phyloP scores from a whole-genome alignment of 148 eudicot species.

The Nepenthes mirabilis region DNA sequence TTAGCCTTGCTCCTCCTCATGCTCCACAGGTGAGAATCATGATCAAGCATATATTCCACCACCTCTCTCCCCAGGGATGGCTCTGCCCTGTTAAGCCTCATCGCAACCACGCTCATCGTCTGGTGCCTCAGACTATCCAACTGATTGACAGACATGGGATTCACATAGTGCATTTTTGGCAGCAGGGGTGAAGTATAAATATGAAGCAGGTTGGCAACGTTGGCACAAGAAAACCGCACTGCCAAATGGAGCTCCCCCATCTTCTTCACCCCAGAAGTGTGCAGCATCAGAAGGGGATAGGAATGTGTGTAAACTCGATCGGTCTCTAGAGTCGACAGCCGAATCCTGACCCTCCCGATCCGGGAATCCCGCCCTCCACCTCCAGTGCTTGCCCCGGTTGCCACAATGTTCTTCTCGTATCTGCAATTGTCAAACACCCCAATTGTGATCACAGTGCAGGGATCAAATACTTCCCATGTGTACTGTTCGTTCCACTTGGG shows the following conservation, averaged over 20 bases:
- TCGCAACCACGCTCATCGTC: conserved; percentile 60
- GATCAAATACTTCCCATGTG: conserved; percentile 98
- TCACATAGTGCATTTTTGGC: conserved; percentile 81
- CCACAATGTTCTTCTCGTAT: conserved; percentile 34
- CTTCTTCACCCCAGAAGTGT: conserved; percentile 87
- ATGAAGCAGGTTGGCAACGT: conserved; percentile 64
- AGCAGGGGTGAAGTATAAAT: conserved; percentile 60
- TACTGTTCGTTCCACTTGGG: conserved; percentile 99
- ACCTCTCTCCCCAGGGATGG: conserved; percentile 82
- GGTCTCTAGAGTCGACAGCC: conserved; percentile 69
- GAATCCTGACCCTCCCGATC: conserved; percentile 78
- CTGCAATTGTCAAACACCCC: conserved; percentile 81
- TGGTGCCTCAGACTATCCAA: conserved; percentile 71
- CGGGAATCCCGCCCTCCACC: conserved; percentile 43
- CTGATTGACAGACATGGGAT: conserved; percentile 69
- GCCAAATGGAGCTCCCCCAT: conserved; percentile 94
- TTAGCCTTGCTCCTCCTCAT: conserved; percentile 95
- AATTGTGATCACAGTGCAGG: conserved; percentile 83
- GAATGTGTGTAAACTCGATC: conserved; percentile 85
- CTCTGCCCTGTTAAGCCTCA: conserved; percentile 61
- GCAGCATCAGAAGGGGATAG: conserved; percentile 70
- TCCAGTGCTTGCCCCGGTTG: neutral
- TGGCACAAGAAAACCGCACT: conserved; percentile 66
- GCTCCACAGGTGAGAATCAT: conserved; percentile 92
- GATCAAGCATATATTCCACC: conserved; percentile 94